These are phyloP conservation scores for Periglandula ipomoeae DNA, from an alignment of 2,329 filamentous ascomycete genomes.

Conservation along the genomic window DNA sequence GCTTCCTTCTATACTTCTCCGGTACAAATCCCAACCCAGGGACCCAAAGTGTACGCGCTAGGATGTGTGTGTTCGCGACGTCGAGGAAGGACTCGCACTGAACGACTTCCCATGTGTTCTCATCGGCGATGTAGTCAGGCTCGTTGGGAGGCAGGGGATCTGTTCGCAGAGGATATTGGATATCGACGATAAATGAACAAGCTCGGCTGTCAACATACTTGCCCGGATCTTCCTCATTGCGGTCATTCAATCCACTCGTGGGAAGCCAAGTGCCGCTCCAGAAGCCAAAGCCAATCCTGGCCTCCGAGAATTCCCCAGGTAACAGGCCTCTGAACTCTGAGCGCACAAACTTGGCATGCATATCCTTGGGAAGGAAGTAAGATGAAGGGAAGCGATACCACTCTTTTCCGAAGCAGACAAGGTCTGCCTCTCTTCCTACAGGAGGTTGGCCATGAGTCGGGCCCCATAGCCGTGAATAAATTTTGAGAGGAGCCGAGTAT, in stretches of 20 bases:
- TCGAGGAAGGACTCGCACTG: constrained; percentile 77
- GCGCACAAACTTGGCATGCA: constrained; percentile 81
- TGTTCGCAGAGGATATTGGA: constrained; percentile 57
- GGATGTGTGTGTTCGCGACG: constrained; percentile 57
- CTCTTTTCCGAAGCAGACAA: constrained; percentile 86
- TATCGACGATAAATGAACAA: constrained; percentile 84
- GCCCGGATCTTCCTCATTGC: constrained; percentile 72
- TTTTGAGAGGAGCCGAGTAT: constrained; percentile 69
- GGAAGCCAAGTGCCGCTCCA: constrained; percentile 79
- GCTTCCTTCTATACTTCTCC: constrained; percentile 59
- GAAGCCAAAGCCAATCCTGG: constrained; percentile 56
- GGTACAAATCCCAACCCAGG: constrained; percentile 65
- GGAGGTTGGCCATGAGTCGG: constrained; percentile 30
- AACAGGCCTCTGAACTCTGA: constrained; percentile 84
- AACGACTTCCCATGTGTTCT: constrained; percentile 66
- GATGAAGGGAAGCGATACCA: constrained; percentile 97
- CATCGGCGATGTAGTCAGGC: constrained; percentile 69
- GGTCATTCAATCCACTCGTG: constrained; percentile 81
- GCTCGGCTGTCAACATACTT: constrained; percentile 75
- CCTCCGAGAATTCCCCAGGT: constrained; percentile 82
- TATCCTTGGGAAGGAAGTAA: constrained; percentile 76
- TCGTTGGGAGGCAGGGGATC: constrained; percentile 54
- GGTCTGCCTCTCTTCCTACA: constrained; percentile 52
- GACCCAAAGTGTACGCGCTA: constrained; percentile 75
- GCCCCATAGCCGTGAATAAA: constrained; percentile 60